A percentile compares a stretch with the other conserved stretches of the same genome.
Evolutionary conservation across 768 basidiomycete species (phyloP).

Genomic region (Lactarius trivialis): DNA sequence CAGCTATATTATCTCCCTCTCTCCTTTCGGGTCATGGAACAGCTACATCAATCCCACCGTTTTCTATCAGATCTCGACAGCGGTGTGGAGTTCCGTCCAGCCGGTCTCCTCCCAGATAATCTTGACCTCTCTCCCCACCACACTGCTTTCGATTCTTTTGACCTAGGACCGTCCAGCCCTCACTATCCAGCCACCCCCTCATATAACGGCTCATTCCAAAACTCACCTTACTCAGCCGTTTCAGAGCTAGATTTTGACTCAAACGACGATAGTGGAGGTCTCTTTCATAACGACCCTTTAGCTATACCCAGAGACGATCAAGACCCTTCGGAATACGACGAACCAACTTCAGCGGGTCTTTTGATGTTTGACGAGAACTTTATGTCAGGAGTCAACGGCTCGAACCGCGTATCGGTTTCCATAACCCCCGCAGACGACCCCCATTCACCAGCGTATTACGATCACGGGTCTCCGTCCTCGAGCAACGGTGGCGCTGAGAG

Average conservation of each 20-base stretch:
- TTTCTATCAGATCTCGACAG: constrained; percentile 19
- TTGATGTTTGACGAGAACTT: constrained; percentile 34
- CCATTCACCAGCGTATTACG: constrained; percentile 41
- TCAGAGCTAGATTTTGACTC: constrained; percentile 50
- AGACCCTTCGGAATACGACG: constrained; percentile 70
- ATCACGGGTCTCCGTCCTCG: constrained; percentile 56
- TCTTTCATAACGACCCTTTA: constrained; percentile 41
- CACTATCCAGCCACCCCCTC: constrained; percentile 48
- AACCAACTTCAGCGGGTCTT: constrained; percentile 31
- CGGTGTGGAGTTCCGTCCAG: constrained; percentile 10
- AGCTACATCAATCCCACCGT: constrained; percentile 15
- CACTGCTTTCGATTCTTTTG: constrained; percentile 28
- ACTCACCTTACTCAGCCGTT: constrained; percentile 61
- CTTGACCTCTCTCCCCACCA: constrained; percentile 33
- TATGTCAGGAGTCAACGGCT: constrained; percentile 39
- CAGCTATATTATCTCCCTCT: constrained; percentile 7
- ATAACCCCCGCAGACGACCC: constrained; percentile 30
- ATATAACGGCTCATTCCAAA: constrained; percentile 61
- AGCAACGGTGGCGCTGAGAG: constrained; percentile 46
- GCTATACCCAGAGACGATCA: constrained; percentile 43
- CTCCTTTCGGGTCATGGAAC: constrained; percentile 10
- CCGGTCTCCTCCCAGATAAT: constrained; percentile 22
- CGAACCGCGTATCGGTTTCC: constrained; percentile 46
- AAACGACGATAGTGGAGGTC: constrained; percentile 37
- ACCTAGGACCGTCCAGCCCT: constrained; percentile 31